These are phyloP conservation scores for Pseudoscleropodium purum DNA, from an alignment of 225 moss, liverwort and hornwort genomes.

Conservation along the genomic window DNA sequence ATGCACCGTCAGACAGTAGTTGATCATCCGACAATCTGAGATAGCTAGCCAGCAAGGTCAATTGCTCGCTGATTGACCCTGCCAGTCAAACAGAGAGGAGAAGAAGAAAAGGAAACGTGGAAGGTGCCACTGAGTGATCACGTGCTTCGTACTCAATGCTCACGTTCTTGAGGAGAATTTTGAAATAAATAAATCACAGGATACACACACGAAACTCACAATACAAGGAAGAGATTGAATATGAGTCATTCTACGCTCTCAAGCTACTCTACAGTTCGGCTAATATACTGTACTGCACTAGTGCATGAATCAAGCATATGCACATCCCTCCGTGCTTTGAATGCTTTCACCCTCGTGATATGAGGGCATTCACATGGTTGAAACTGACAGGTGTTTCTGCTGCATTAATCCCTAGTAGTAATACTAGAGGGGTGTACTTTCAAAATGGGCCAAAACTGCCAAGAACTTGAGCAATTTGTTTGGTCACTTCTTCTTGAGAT, in stretches of 20 bases:
- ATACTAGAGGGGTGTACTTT: too few relatives aligned
- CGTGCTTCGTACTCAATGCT: neutral
- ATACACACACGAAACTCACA: neutral
- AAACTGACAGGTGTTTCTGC: neutral
- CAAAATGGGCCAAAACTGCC: too few relatives aligned
- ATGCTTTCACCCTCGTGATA: neutral
- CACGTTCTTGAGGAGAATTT: neutral
- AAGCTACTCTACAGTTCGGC: neutral
- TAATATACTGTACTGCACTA: neutral
- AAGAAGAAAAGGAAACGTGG: neutral
- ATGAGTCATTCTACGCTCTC: neutral
- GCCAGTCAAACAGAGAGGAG: neutral
- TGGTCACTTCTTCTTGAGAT: too few relatives aligned
- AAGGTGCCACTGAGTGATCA: neutral
- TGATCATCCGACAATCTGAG: neutral
- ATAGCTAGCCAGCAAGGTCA: neutral
- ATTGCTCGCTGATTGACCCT: neutral
- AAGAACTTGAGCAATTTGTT: too few relatives aligned
- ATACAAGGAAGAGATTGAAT: neutral
- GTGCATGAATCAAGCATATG: neutral
- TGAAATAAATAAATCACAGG: neutral
- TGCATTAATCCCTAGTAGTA: neutral
- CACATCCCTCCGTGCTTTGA: neutral
- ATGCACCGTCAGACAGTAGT: neutral
- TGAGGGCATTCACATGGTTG: neutral